A percentile compares a stretch with the other conserved stretches of the same genome.
Evolutionary conservation across 306 rosid genomes (phyloP).

Genomic region (Vicia villosa): DNA sequence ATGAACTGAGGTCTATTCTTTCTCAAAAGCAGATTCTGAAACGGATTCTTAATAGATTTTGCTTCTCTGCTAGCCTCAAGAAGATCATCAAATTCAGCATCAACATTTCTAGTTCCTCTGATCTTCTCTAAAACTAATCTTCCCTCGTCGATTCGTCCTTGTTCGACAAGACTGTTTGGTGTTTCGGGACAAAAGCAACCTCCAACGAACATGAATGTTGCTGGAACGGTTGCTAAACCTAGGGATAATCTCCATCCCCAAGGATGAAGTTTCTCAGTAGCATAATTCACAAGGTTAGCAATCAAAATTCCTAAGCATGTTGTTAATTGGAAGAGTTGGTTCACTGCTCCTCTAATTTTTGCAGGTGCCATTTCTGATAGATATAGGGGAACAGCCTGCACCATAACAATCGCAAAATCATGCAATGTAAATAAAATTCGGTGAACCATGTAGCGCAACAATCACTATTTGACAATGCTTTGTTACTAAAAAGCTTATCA

Average conservation of each 20-base stretch:
- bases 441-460: no score
- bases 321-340: conserved; percentile 75
- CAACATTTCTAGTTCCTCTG: conserved; percentile 72
- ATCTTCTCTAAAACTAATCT: conserved; percentile 51
- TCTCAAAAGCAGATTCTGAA: conserved; percentile 51
- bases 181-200: conserved; percentile 80
- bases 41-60: conserved; percentile 58
- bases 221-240: conserved; percentile 82
- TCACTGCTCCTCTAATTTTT: conserved; percentile 64
- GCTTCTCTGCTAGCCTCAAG: conserved; percentile 62
- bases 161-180: conserved; percentile 86
- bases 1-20: conserved; percentile 83
- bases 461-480: no score
- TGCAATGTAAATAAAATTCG: not conserved
- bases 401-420: not conserved
- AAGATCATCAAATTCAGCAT: conserved; percentile 77
- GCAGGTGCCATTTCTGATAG: conserved; percentile 96
- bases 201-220: conserved; percentile 70
- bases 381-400: conserved; percentile 90
- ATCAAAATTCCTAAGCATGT: conserved; percentile 54
- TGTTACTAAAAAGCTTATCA: no score
- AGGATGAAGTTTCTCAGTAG: conserved; percentile 64
- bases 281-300: conserved; percentile 71
- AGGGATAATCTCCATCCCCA: conserved; percentile 79
- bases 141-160: conserved; percentile 66